phyloP scores from a whole-genome alignment of 345 rosid species.

The rapeseed (Brassica napus) region DNA sequence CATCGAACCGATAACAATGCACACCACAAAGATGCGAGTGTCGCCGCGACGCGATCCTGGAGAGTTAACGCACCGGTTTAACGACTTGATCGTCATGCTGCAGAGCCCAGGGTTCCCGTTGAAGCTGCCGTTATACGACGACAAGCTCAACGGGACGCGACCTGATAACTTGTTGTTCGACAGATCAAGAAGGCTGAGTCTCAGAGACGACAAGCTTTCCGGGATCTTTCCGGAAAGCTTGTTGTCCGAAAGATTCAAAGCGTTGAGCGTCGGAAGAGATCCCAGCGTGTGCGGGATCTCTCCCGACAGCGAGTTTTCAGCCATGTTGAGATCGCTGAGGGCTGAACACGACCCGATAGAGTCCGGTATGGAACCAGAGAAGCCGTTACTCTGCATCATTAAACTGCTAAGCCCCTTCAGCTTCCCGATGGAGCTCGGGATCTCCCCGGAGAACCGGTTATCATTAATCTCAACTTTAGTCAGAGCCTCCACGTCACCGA shows the following conservation, averaged over 20 bases:
- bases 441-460: constrained; percentile 64
- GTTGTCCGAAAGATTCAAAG: constrained; percentile 70
- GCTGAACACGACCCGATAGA: constrained; percentile 59
- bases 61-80: constrained; percentile 51
- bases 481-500: constrained; percentile 50
- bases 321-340: constrained; percentile 68
- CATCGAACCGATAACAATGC: constrained; percentile 49
- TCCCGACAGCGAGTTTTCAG: constrained; percentile 68
- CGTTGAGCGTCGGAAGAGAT: constrained; percentile 63
- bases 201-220: constrained; percentile 59
- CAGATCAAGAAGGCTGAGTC: constrained; percentile 83
- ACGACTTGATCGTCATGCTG: constrained; percentile 55
- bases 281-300: constrained; percentile 70
- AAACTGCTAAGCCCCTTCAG: constrained; percentile 56
- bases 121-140: constrained; percentile 79
- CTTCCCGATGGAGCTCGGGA: constrained; percentile 60
- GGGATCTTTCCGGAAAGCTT: constrained; percentile 71
- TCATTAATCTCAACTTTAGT: constrained; percentile 50
- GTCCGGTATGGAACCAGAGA: constrained; percentile 63
- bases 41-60: constrained; percentile 48
- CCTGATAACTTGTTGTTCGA: constrained; percentile 67
- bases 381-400: constrained; percentile 58
- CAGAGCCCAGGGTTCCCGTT: constrained; percentile 75
- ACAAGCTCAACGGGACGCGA: constrained; percentile 62
- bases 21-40: constrained; percentile 49